Percentiles rank a stretch among this genome's conserved stretches.
phyloP scores from a whole-genome alignment of 257 asterid genomes.

The Ajuga chamaepitys region DNA sequence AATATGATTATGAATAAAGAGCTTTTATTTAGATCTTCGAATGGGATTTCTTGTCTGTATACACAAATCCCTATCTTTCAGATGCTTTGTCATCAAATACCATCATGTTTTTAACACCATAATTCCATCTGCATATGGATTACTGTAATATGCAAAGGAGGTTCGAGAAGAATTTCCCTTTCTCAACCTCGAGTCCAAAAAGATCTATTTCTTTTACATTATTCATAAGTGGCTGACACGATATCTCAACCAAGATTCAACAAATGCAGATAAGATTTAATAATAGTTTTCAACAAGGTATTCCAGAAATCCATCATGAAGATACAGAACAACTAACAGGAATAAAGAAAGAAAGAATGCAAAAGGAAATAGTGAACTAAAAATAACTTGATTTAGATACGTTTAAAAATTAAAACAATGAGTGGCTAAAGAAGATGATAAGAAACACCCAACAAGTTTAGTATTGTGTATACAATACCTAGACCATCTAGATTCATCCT shows the following conservation, averaged over 20 bases:
- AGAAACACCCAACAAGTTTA: background rate
- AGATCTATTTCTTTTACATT: background rate
- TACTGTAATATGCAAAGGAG: background rate
- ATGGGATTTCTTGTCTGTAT: background rate
- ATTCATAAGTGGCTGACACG: background rate
- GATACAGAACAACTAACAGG: background rate
- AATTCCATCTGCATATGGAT: background rate
- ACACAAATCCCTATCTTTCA: background rate
- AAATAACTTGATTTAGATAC: background rate
- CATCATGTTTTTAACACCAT: background rate
- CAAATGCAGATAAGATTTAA: background rate
- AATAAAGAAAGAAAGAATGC: background rate
- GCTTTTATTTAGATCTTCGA: constrained; percentile 1
- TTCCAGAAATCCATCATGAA: background rate
- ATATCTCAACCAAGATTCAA: background rate
- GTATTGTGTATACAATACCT: constrained; percentile 43
- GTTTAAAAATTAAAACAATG: background rate
- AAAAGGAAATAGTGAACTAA: background rate
- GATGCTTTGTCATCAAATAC: background rate
- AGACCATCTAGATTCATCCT: constrained; percentile 84
- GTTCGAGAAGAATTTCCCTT: background rate
- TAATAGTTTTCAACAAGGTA: background rate
- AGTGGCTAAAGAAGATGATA: background rate
- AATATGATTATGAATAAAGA: background rate
- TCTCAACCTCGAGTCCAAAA: background rate